Evolutionary conservation across 192 early-diverging fungal species (phyloP).

Genomic region (Podila clonocystis): DNA sequence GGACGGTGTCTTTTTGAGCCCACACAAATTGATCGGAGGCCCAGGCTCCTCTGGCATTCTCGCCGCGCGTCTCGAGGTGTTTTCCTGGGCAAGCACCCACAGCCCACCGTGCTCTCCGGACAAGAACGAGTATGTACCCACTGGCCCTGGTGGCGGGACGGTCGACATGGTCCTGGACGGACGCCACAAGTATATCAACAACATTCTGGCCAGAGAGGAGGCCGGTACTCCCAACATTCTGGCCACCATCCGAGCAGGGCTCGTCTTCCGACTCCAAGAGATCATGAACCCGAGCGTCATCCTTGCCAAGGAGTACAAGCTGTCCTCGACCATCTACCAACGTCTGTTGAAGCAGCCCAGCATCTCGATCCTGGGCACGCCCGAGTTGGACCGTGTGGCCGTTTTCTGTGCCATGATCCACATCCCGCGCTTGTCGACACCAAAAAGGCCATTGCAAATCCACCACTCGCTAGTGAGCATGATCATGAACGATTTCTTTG

Average conservation of each 20-base stretch:
- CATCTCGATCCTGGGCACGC: slow-evolving; percentile 5
- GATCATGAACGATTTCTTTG: slow-evolving; percentile 51
- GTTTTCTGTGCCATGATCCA: slow-evolving; percentile 7
- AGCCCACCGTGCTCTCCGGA: background rate
- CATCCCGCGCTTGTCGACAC: slow-evolving; percentile 1
- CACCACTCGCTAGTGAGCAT: slow-evolving; percentile 34
- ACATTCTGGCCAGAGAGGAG: slow-evolving; percentile 45
- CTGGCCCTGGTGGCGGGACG: slow-evolving; percentile 52
- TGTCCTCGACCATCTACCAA: background rate
- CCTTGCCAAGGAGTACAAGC: slow-evolving; percentile 32
- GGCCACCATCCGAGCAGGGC: slow-evolving; percentile 52
- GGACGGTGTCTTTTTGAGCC: slow-evolving; percentile 38
- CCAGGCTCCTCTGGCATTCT: slow-evolving; percentile 50
- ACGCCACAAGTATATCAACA: slow-evolving; percentile 32
- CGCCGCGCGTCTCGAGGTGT: slow-evolving; percentile 13
- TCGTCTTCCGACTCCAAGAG: slow-evolving; percentile 53
- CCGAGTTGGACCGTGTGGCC: slow-evolving; percentile 6
- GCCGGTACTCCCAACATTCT: slow-evolving; percentile 58
- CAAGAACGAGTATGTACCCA: slow-evolving; percentile 29
- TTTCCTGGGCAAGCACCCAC: slow-evolving; percentile 1
- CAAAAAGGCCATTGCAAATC: background rate
- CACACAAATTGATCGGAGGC: slow-evolving; percentile 51
- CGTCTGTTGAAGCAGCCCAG: background rate
- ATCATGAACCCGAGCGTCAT: slow-evolving; percentile 21
- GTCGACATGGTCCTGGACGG: slow-evolving; percentile 51